Evolutionary conservation across 2,329 filamentous ascomycete species (phyloP), one percentile per base, ranked within the genome.

Genomic region (Zalaria sp.): DNA sequence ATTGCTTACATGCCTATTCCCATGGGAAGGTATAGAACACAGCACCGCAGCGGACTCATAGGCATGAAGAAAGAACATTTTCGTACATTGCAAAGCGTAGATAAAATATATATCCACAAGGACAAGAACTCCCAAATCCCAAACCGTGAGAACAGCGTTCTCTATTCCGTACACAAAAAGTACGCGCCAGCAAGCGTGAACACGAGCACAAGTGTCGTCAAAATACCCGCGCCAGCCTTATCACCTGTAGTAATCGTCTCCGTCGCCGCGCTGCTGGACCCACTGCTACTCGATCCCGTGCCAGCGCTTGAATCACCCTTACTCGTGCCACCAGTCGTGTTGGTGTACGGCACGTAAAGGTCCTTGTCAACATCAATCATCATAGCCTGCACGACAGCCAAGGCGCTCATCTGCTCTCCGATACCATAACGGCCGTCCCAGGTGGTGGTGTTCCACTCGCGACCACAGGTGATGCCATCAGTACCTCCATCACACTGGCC

Each of bases 221-320:
- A 47, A 45, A 86, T 72, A 7, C 73, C 73, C 32, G 81, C 82
- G 7, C 81, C 83, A 4, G 73, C 79, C 46, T 66, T 74, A 52
- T 86, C 81, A 5, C 69, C 76, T 1, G 65, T 65, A 3, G 71
- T 73, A 31, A 77, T 65, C 5, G 56, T 47, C 18, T 49, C 38
- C 5, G 36, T 34, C 10, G 32, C n/a, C 5, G 25, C 27, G 2
- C 34, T 35, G 27, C 32, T 38, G 10, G 9, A 11, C 8, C 25
- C 25, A 5, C 38, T 54, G 11, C 49, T 49, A 36, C 55, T 53
- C 5, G 57, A 51, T 41, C 56, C 57, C 6, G 60, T 54, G 41
- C 64, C 64, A 11, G 64, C 64, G 27, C 51, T 54, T 4, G 61
- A 61, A 38, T 73, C 53, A n/a, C 69, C 67, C 43, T 55, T 47